A percentile compares a stretch with the other conserved stretches of the same genome.
Evolutionary conservation across 208 protist genomes (phyloP).

Genomic region (Wallacemonas sp.): DNA sequence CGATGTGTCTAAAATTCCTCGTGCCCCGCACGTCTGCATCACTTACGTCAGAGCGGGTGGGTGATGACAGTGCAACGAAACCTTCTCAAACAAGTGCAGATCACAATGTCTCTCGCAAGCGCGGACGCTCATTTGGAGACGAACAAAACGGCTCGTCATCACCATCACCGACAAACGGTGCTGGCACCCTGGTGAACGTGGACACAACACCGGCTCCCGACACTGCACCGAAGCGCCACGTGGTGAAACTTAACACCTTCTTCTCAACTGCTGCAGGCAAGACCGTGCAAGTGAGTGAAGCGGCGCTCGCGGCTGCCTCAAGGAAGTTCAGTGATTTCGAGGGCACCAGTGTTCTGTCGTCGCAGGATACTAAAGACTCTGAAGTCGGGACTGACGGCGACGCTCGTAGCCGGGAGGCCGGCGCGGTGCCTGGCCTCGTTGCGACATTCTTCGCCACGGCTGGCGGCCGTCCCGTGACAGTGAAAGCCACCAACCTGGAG

Average conservation of each 20-base stretch:
- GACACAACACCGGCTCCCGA: no score
- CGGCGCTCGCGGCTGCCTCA: slow-evolving; percentile 11
- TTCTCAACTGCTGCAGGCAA: slow-evolving; percentile 42
- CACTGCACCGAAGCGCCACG: no score
- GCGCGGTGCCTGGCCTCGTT: background rate
- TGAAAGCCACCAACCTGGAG: slow-evolving; percentile 1
- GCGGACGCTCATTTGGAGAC: no score
- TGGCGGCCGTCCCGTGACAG: slow-evolving; percentile 3
- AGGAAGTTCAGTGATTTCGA: background rate
- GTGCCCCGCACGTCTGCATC: slow-evolving; percentile 3
- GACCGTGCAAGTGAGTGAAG: slow-evolving; percentile 27
- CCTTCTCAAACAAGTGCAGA: background rate
- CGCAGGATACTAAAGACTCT: background rate
- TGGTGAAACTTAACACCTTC: slow-evolving; percentile 20
- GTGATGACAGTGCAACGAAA: background rate
- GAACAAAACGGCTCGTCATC: no score
- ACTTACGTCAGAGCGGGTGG: background rate
- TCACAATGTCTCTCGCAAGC: slow-evolving; percentile 5
- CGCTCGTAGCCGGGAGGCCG: background rate
- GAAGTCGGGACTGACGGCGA: background rate
- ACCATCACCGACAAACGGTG: slow-evolving; percentile 23
- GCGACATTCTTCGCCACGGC: slow-evolving; percentile 13
- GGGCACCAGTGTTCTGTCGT: background rate
- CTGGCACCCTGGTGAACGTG: background rate
- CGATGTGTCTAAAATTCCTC: slow-evolving; percentile 54